Evolutionary conservation across 306 rosid species (phyloP), one percentile per base, ranked within the genome.

Genomic region (Canavalia gladiata): DNA sequence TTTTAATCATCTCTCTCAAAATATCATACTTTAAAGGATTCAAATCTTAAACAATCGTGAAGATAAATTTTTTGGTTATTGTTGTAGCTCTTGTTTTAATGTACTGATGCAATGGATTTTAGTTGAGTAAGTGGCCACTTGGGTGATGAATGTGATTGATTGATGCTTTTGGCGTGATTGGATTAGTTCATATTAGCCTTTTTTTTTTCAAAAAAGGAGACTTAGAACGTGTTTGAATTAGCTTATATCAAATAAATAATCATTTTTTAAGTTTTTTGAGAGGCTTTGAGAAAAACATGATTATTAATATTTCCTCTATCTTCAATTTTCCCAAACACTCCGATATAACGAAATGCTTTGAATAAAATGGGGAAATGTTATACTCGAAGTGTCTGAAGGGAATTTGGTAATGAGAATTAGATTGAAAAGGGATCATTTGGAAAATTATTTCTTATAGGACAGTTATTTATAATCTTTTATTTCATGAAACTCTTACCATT

Each of bases 11-110:
- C 41, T 4, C 4, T 4, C 41, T 2, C 4, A 37, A 4, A 37
- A 4, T 37, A 37, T 37, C 41, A 2, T 37, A 2, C 41, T 37
- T 18, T 4, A 37, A 2, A 2, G 41, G 41, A 37, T 2, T 37
- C 4, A 37, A 37, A 37, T 37, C 4, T 2, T 37, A 4, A 37
- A 37, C 4, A 37, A 37, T 37, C 41, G 4, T 37, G 41, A 37
- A 2, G 41, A 4, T 37, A 2, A 2, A 2, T 28, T 6, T 45
- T 8, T 10, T 65, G 6, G 52, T 47, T 47, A 10, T 8, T 47
- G n/a, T 47, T 62, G 31, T 43, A 25, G 11, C 49, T 64, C 25
- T 29, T 66, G 46, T 67, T 55, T 82, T 45, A 37, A 59, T 68
- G 5, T 49, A 55, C 28, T 9, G 13, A 59, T 75, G 69, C 58